Conservation (phyloP, 2,329 filamentous ascomycete species). For the Amauroascus niger region DNA sequence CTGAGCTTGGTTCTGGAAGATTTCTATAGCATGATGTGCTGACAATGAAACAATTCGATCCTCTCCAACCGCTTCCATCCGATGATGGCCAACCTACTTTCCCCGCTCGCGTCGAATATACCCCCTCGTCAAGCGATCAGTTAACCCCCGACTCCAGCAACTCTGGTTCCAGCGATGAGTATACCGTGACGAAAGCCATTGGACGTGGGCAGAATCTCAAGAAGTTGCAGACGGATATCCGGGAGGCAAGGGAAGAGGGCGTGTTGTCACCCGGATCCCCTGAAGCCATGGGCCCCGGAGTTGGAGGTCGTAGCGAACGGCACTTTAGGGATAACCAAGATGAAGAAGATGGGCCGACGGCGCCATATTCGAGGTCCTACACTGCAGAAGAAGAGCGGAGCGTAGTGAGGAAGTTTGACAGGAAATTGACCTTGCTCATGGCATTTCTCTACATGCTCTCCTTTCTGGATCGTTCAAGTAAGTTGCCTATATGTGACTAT, state of each 20-base stretch:
- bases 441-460: constrained; percentile 73
- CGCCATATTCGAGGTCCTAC: constrained; percentile 27
- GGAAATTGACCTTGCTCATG: constrained; percentile 67
- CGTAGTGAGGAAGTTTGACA: constrained; percentile 67
- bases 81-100: not conserved
- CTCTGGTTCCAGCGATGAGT: constrained; percentile 18
- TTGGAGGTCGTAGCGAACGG: not conserved
- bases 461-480: constrained; percentile 79
- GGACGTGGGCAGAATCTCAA: constrained; percentile 18
- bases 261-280: not conserved
- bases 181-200: constrained; percentile 1
- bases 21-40: constrained; percentile 2
- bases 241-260: constrained; percentile 11
- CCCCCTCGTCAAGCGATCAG: constrained; percentile 17
- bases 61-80: constrained; percentile 1
- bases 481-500: constrained; percentile 21
- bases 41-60: constrained; percentile 4
- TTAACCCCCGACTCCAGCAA: constrained; percentile 30
- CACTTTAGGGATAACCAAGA: constrained; percentile 9
- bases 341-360: constrained; percentile 3
- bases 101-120: constrained; percentile 2
- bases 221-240: constrained; percentile 31
- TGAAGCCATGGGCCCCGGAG: not conserved
- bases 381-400: constrained; percentile 58
- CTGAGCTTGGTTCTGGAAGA: not conserved